Evolutionary conservation across 1,139 yeast species (phyloP), one percentile per base, ranked within the genome.

Genomic region (Geotrichum restrictum): DNA sequence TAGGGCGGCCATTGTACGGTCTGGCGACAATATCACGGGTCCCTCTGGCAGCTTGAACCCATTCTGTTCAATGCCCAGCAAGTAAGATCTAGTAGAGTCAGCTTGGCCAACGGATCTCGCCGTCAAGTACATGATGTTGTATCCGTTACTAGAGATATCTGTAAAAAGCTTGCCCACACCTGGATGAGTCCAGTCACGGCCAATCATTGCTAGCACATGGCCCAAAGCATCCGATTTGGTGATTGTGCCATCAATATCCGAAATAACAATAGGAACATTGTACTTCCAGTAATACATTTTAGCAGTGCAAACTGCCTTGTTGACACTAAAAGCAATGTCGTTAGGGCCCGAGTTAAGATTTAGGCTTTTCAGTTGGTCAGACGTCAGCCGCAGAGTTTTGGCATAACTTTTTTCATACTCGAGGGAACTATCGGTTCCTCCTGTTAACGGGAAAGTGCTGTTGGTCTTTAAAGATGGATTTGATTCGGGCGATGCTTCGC

Each of bases 141-240:
- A 94, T 1, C 98, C 98, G 66, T 94, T 94, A 54, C 78, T 74
- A 45, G 78, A 68, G 58, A 94, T 93, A 68, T 94, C 98, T 27
- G 82, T 82, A 68, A 91, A 94, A 56, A 94, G 73, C 61, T 83
- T 84, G 1, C 97, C 96, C 41, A 94, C 98, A 22, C 98, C 99
- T 1, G 83, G 80, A 67, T 94, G 99, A 0, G 98, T 94, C 98
- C 98, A 94, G 71, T 94, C 99, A 60, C 89, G 80, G 1, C 99
- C 99, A 47, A 94, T 75, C 80, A 93, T 83, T 34, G 95, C 91
- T 67, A 93, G 74, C 1, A 94, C 94, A 70, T 94, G 99, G 3
- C 99, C 99, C 62, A 94, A 74, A 0, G 98, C 98, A 72, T 94
- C 99, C 0, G 97, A 88, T 68, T 89, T 89, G 27, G 99, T 94